phyloP scores from a whole-genome alignment of 202 grass and related monocot species.

The Digitaria exilis region DNA sequence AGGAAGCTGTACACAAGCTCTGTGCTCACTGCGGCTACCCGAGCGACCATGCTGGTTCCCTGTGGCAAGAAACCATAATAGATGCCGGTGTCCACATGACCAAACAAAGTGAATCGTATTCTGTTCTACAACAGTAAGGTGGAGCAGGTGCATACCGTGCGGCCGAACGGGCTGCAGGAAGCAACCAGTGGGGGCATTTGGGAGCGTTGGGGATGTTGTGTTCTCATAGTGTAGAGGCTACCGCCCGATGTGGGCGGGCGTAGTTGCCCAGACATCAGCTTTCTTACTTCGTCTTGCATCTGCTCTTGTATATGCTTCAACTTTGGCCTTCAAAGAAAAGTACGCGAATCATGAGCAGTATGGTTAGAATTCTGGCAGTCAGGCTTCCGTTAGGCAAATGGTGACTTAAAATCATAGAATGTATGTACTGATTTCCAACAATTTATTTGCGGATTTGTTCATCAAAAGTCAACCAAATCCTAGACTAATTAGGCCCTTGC shows the following conservation, averaged over 20 bases:
- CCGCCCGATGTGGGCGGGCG: slow-evolving; percentile 43
- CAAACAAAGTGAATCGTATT: background rate
- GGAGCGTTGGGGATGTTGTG: slow-evolving; percentile 34
- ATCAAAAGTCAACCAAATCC: background rate
- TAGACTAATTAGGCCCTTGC: background rate
- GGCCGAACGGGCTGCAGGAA: slow-evolving; percentile 81
- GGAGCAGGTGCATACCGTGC: slow-evolving; percentile 45
- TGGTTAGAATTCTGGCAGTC: background rate
- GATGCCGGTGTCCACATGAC: background rate
- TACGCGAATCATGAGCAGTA: background rate
- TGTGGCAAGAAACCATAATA: slow-evolving; percentile 26
- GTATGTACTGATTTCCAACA: background rate
- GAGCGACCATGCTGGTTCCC: slow-evolving; percentile 71
- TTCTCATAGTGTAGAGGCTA: slow-evolving; percentile 35
- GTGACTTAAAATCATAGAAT: background rate
- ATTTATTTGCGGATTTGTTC: background rate
- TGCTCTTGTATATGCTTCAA: slow-evolving; percentile 67
- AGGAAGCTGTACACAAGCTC: slow-evolving; percentile 76
- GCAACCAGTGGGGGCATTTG: slow-evolving; percentile 59
- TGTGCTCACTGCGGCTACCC: slow-evolving; percentile 58
- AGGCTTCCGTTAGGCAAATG: background rate
- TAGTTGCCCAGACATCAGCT: slow-evolving; percentile 74
- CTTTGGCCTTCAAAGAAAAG: slow-evolving; percentile 68
- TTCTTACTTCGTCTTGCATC: slow-evolving; percentile 82
- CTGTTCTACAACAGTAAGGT: background rate